Conservation (phyloP, 106 monocot species). For the Dioscorea zingiberensis region DNA sequence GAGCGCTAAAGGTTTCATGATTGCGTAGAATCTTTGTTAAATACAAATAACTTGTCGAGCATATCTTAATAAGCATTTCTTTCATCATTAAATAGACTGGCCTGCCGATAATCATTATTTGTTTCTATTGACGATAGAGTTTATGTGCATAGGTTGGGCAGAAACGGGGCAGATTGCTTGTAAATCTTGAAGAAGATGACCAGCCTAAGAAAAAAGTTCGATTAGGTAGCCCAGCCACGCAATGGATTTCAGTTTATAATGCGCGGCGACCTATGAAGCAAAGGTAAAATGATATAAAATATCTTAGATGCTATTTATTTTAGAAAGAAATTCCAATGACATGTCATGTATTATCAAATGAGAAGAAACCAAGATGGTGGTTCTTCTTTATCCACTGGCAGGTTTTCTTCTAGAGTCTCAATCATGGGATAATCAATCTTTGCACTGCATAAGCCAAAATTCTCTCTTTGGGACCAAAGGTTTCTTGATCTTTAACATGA, state of each 20-base stretch:
- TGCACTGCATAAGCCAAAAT: too few relatives aligned
- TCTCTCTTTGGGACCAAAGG: too few relatives aligned
- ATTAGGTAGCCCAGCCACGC: conserved; percentile 86
- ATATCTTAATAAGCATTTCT: not conserved
- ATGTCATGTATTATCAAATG: too few relatives aligned
- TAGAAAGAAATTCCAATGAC: too few relatives aligned
- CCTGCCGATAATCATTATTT: not conserved
- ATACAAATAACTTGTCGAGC: not conserved
- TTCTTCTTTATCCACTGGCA: too few relatives aligned
- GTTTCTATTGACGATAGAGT: not conserved
- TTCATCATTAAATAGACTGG: not conserved
- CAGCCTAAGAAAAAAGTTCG: conserved; percentile 92
- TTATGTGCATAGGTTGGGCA: conserved; percentile 72
- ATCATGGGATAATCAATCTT: too few relatives aligned
- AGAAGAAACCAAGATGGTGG: too few relatives aligned
- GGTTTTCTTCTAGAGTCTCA: too few relatives aligned
- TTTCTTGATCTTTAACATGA: too few relatives aligned
- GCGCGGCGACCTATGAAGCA: conserved; percentile 94
- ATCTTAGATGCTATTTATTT: too few relatives aligned
- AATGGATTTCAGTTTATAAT: conserved; percentile 99
- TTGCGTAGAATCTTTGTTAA: too few relatives aligned
- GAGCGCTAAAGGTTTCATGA: conserved; percentile 67
- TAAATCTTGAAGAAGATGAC: conserved; percentile 94
- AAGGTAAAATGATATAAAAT: conserved; percentile 53
- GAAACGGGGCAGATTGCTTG: conserved; percentile 69